Evolutionary conservation across 2,329 filamentous ascomycete genomes (phyloP).

Genomic region (Sarocladium oryzae): DNA sequence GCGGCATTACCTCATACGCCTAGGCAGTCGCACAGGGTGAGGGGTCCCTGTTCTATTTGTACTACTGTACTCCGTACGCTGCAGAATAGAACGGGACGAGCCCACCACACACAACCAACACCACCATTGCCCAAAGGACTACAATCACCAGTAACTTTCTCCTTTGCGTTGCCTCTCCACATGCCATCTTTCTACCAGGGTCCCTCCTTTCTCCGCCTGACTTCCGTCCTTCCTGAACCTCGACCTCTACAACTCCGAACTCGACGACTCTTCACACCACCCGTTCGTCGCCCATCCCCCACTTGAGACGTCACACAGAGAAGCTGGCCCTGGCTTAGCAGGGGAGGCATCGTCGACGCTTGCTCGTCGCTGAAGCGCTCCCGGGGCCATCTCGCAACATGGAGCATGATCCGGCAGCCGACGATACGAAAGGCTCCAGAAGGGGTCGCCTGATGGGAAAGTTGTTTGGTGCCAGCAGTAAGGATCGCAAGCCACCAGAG

Average conservation of each 20-base stretch:
- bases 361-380: slow-evolving; percentile 11
- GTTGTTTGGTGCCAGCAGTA: slow-evolving; percentile 41
- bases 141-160: background rate
- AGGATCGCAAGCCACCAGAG: slow-evolving; percentile 32
- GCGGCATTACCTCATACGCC: too few species aligned
- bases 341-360: slow-evolving; percentile 23
- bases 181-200: background rate
- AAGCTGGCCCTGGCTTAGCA: slow-evolving; percentile 1
- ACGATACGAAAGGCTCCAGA: slow-evolving; percentile 36
- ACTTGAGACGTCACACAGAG: slow-evolving; percentile 1
- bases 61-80: background rate
- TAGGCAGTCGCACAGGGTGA: background rate
- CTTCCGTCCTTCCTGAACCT: background rate
- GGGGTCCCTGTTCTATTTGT: background rate
- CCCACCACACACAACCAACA: slow-evolving; percentile 3
- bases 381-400: slow-evolving; percentile 22
- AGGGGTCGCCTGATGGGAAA: slow-evolving; percentile 57
- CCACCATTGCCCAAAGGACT: slow-evolving; percentile 7
- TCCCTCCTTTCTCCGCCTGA: background rate
- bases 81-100: background rate
- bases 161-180: slow-evolving; percentile 1
- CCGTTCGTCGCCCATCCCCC: background rate
- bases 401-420: slow-evolving; percentile 38
- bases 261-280: background rate
- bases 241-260: background rate